phyloP scores from a whole-genome alignment of 148 eudicot genomes.

The Pharnaceum exiguum region DNA sequence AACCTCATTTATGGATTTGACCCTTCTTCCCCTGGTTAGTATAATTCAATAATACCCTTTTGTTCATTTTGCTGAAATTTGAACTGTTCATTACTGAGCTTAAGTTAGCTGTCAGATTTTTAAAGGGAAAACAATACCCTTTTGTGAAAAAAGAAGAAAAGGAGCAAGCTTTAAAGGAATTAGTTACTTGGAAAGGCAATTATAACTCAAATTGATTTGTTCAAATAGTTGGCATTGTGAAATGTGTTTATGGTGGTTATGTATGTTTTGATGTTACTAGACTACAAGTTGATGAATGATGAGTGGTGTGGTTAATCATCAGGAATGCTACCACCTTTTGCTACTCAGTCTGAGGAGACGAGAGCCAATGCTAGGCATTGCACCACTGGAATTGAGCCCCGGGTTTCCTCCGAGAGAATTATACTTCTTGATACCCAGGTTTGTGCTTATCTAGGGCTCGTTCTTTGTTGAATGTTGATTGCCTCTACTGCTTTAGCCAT shows the following conservation, averaged over 20 bases:
- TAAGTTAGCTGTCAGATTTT: neutral
- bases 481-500: neutral
- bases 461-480: neutral
- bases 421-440: slow-evolving; percentile 98
- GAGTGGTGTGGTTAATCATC: slow-evolving; percentile 5
- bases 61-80: neutral
- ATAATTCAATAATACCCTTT: neutral
- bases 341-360: slow-evolving; percentile 64
- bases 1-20: slow-evolving; percentile 88
- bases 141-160: no score
- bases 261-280: no score
- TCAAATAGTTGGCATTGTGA: no score
- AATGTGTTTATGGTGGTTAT: no score
- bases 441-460: neutral
- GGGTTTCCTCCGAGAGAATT: slow-evolving; percentile 71
- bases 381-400: slow-evolving; percentile 80
- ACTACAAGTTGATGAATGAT: no score
- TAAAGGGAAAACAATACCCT: no score
- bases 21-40: slow-evolving; percentile 78
- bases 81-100: neutral
- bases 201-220: no score
- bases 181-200: no score
- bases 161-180: no score
- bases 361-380: slow-evolving; percentile 79
- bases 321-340: slow-evolving; percentile 92